Base-by-base conservation (phyloP, 2,329 filamentous ascomycete species). In the Salinomyces thailandicus region DNA sequence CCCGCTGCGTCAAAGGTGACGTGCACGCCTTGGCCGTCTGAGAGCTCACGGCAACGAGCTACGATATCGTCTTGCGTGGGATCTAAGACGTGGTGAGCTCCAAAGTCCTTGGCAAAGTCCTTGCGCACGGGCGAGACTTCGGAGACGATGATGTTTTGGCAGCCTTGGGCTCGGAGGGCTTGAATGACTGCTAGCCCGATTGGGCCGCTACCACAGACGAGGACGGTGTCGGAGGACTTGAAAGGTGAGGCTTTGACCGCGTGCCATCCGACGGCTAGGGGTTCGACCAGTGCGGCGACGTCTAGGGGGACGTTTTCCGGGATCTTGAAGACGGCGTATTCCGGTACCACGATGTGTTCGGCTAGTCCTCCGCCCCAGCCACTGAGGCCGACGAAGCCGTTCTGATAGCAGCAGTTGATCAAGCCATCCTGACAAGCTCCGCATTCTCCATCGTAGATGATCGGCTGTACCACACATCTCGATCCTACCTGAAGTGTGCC, bases 261-360 rank as follows among this genome's bases (percentile, higher is more conserved):
- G 45, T 74, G 71, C 68, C 69, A 74, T 13, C 67, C 71, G 1
- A 75, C 71, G 3, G 70, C 62, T 0, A 74, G 55, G 2, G 71
- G 71, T 47, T 73, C 71, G 30, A 73, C 61, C 18, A 74, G 58
- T 0, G 71, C 71, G 41, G 62, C 68, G 16, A 72, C 59, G 31
- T 73, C 68, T 11, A 73, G 52, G 3, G 64, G 59, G 1, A 73
- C 63, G 31, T 68, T 69, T 38, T 70, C 65, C 4, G 70, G 70
- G 3, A 72, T 53, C 24, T 62, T 57, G 51, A 66, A 65, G 3
- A 70, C 46, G 13, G 62, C 58, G 26, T 62, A 59, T 36, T 63
- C 62, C 5, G 67, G 68, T 1, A 72, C 62, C 5, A 69, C 67
- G 18, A 70, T 59, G 43, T 70, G 63, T 43, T 72, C 67, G n/a